Evolutionary conservation across 2,329 filamentous ascomycete genomes (phyloP), one percentile per base, ranked within the genome.

Genomic region (Neofusicoccum sp.): DNA sequence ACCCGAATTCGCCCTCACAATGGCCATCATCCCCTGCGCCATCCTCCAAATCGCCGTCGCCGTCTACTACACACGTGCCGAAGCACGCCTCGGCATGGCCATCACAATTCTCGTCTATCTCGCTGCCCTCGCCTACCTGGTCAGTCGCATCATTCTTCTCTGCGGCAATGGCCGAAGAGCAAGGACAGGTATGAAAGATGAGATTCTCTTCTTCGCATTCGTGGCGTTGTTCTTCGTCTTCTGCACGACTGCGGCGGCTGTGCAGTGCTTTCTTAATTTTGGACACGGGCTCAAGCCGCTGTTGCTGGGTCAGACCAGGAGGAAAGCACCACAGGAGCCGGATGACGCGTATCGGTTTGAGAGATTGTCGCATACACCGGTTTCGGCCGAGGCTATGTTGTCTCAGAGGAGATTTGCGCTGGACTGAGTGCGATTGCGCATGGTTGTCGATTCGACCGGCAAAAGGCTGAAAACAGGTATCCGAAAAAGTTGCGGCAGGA

Each of bases 1-100:
- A 26, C 69, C 68, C 2, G 68, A 69, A 7, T 69, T 69, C 28
- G 56, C 63, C 7, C 45, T 70, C 14, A 70, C 68, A 0, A 62
- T 71, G 40, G 62, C 63, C 3, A 60, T 71, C n/a, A 67, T 71
- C 24, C 68, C 69, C 1, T 48, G 62, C 9, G 57, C 63, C 2
- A 45, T 66, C 7, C 26, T 69, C 3, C 65, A 66, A 12, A 33
- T 67, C 6, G 44, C 30, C 2, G 24, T 58, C 5, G 45, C 54
- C 1, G 44, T 69, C 9, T 64, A 64, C 20, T 65, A 61, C 34
- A 62, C 63, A 1, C 62, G 65, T 26, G 41, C 38, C 2, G 68
- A 70, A 36, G 64, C 53, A 12, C 34, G 30, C 4, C 1, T 67
- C 4, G 65, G 63, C 6, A 64, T 65, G 16, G 20, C 49, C 5